Evolutionary conservation across 2,329 filamentous ascomycete genomes (phyloP).

Genomic region (Exophiala alcalophila): DNA sequence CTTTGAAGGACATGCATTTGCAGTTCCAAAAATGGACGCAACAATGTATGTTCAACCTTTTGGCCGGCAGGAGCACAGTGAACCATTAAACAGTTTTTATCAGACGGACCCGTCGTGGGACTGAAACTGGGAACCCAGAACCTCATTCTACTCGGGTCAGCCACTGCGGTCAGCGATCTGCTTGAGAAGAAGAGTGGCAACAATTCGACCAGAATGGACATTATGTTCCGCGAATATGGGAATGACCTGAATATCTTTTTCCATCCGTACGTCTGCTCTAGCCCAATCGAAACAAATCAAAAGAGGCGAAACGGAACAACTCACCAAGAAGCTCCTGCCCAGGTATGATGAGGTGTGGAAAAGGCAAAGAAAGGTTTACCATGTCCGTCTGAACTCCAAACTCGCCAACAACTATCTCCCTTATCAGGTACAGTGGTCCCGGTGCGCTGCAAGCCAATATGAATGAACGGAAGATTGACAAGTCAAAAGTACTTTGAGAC

Average conservation of each 20-base stretch:
- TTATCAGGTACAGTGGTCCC: not conserved
- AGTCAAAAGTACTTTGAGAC: not conserved
- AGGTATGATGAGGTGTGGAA: not conserved
- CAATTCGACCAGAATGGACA: conserved; percentile 2
- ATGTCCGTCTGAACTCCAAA: not conserved
- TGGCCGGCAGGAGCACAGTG: too few species aligned
- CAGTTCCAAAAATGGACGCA: conserved; percentile 4
- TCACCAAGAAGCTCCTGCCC: too few species aligned
- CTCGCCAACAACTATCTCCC: not conserved
- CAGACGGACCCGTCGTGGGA: conserved; percentile 7
- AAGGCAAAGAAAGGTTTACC: conserved; percentile 2
- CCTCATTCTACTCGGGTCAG: not conserved
- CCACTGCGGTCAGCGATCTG: conserved; percentile 7
- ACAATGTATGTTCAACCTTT: not conserved
- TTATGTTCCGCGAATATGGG: conserved; percentile 4
- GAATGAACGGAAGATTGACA: not conserved
- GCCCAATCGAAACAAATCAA: too few species aligned
- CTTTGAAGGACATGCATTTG: conserved; percentile 1
- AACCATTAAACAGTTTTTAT: conserved; percentile 1
- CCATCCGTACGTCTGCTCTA: too few species aligned
- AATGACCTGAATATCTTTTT: conserved; percentile 6
- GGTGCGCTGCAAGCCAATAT: too few species aligned
- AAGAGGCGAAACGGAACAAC: too few species aligned
- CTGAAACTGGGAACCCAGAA: conserved; percentile 1
- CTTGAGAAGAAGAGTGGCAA: conserved; percentile 6